Conservation (phyloP, 352 stramenopile genomes). For the Hyaloperonospora arabidopsidis region DNA sequence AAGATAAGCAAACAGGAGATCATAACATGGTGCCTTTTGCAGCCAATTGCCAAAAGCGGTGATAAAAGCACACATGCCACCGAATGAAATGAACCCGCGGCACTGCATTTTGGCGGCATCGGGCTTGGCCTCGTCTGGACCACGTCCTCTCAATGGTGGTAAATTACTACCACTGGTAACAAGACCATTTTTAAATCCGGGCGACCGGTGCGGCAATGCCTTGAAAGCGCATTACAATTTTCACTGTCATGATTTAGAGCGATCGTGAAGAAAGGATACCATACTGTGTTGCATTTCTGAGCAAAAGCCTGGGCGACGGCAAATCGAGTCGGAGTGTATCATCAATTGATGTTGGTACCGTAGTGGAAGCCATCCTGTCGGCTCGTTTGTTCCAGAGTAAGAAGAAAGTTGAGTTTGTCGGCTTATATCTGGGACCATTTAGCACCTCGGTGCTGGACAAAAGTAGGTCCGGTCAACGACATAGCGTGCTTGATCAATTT, state of each 20-base stretch:
- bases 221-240: too few relatives aligned
- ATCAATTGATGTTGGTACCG: not conserved
- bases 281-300: constrained; percentile 44
- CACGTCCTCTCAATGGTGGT: too few relatives aligned
- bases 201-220: too few relatives aligned
- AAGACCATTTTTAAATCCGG: constrained; percentile 17
- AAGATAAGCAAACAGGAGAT: not conserved
- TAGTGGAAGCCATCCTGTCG: constrained; percentile 56
- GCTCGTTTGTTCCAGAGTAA: constrained; percentile 69
- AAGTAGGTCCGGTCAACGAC: not conserved
- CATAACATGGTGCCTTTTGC: not conserved
- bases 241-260: constrained; percentile 34
- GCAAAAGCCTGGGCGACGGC: constrained; percentile 48
- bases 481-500: not conserved
- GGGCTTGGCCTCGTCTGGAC: constrained; percentile 28
- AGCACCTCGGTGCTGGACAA: constrained; percentile 58
- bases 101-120: constrained; percentile 57
- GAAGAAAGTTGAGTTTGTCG: constrained; percentile 53
- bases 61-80: too few relatives aligned
- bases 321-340: constrained; percentile 1
- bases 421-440: constrained; percentile 46
- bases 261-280: constrained; percentile 76
- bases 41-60: not conserved
- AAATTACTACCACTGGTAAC: not conserved
- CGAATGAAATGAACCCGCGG: constrained; percentile 76